phyloP scores from a whole-genome alignment of 2,329 filamentous ascomycete genomes.

The Calonectria pteridis region DNA sequence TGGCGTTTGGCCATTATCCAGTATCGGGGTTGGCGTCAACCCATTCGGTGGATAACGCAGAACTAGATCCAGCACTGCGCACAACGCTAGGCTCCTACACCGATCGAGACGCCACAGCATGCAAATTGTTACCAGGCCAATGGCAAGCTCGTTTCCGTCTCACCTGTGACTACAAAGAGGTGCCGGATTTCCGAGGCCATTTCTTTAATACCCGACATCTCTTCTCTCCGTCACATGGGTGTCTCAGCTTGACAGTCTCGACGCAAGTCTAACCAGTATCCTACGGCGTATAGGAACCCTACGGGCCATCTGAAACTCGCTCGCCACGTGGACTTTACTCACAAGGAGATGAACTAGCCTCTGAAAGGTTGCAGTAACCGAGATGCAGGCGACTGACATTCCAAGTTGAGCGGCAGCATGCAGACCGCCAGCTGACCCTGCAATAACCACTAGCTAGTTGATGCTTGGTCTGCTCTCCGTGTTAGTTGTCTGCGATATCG shows the following conservation, averaged over 20 bases:
- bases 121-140: not conserved
- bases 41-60: not conserved
- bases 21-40: not conserved
- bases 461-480: not conserved
- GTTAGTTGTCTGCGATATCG: not conserved
- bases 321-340: not conserved
- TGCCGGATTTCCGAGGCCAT: not conserved
- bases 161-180: not conserved
- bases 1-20: not conserved
- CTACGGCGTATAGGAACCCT: not conserved
- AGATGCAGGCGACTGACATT: not conserved
- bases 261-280: not conserved
- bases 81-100: constrained; percentile 1
- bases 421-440: not conserved
- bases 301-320: not conserved
- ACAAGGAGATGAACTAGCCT: not conserved
- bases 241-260: not conserved
- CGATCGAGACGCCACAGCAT: not conserved
- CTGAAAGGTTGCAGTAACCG: not conserved
- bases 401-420: not conserved
- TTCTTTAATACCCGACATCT: not conserved
- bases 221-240: not conserved
- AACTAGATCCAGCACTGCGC: not conserved
- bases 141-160: not conserved
- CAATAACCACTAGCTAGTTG: not conserved